Evolutionary conservation across 1,139 yeast genomes (phyloP).

Genomic region (Suhomyces yuchorum): DNA sequence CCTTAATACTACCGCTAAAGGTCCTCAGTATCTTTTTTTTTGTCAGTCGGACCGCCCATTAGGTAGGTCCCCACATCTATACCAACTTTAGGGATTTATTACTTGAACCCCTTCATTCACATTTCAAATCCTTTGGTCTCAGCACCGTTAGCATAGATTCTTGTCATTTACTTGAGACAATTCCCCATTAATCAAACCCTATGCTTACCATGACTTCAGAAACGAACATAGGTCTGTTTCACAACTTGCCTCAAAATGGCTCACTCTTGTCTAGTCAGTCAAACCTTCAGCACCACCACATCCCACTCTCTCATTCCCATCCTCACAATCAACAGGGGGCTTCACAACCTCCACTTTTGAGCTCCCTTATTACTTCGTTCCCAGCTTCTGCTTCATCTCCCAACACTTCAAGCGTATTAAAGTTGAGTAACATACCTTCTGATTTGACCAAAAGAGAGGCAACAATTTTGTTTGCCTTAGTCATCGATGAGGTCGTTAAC

Average conservation of each 20-base stretch:
- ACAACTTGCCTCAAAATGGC: conserved; percentile 16
- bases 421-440: conserved; percentile 63
- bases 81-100: background rate
- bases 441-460: conserved; percentile 80
- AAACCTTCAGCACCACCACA: conserved; percentile 12
- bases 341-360: conserved; percentile 14
- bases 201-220: conserved; percentile 26
- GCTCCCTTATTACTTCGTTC: conserved; percentile 13
- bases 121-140: background rate
- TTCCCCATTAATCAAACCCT: conserved; percentile 2
- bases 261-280: conserved; percentile 8
- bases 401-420: conserved; percentile 26
- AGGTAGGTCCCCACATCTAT: background rate
- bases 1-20: background rate
- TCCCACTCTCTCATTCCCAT: conserved; percentile 11
- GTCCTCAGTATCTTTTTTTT: background rate
- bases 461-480: conserved; percentile 73
- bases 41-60: background rate
- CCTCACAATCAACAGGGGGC: conserved; percentile 11
- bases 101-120: background rate
- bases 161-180: background rate
- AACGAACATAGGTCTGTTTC: conserved; percentile 22
- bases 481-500: conserved; percentile 63
- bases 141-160: background rate
- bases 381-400: conserved; percentile 14